Evolutionary conservation across 805 yeast genomes (phyloP).

Genomic region (Kuraishia cidri): DNA sequence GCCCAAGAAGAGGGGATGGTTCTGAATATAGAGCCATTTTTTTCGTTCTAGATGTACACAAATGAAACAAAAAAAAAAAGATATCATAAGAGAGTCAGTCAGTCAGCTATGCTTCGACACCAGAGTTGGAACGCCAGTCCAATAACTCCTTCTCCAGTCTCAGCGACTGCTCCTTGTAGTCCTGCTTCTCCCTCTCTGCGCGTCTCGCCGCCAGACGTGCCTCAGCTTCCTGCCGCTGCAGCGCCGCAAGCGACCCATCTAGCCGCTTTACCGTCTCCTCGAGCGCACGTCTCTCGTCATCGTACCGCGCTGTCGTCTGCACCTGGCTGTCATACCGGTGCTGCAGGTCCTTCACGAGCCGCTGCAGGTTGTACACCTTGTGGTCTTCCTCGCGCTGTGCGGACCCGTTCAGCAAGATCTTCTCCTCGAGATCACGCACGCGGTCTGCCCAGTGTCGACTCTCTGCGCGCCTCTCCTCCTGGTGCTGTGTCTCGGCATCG

Average conservation of each 20-base stretch:
- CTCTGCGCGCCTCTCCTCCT: constrained; percentile 41
- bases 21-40: not conserved
- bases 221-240: constrained; percentile 35
- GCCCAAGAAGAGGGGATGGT: constrained; percentile 5
- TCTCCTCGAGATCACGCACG: constrained; percentile 40
- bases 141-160: constrained; percentile 47
- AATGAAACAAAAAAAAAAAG: not conserved
- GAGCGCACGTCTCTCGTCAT: constrained; percentile 49
- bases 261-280: constrained; percentile 40
- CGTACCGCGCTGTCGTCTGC: constrained; percentile 39
- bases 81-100: not conserved
- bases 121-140: too few species aligned
- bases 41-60: not conserved
- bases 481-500: constrained; percentile 36
- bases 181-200: constrained; percentile 47
- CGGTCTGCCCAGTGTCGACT: constrained; percentile 50
- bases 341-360: constrained; percentile 44
- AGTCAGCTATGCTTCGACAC: constrained; percentile 23
- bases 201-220: constrained; percentile 32
- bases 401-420: constrained; percentile 36
- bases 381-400: constrained; percentile 45
- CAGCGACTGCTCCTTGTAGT: constrained; percentile 41
- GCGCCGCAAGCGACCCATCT: constrained; percentile 29
- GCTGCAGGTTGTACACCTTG: constrained; percentile 36
- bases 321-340: constrained; percentile 41